phyloP scores from a whole-genome alignment of 1,284 basidiomycete species.

The Laetiporus sulphureus region DNA sequence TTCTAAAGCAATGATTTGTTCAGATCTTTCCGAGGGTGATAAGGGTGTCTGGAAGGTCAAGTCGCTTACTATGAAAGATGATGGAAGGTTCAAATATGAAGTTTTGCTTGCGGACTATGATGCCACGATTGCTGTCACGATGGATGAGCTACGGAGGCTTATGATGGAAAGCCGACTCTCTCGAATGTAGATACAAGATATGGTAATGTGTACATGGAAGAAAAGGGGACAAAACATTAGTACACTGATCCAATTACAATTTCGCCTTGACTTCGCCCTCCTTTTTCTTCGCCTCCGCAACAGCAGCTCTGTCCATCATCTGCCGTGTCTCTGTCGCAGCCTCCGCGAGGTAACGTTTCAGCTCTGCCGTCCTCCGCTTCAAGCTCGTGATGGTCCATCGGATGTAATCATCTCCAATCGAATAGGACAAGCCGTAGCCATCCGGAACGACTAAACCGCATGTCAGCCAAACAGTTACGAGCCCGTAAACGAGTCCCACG shows the following conservation, averaged over 20 bases:
- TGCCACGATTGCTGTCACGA: too few relatives aligned
- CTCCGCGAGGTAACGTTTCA: conserved; percentile 71
- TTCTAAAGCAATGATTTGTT: too few relatives aligned
- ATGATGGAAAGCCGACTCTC: too few relatives aligned
- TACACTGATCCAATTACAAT: conserved; percentile 19
- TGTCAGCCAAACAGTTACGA: conserved; percentile 2
- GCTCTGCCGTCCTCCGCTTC: conserved; percentile 55
- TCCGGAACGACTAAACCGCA: conserved; percentile 68
- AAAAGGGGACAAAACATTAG: too few relatives aligned
- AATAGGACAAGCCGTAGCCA: conserved; percentile 91
- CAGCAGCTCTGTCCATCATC: conserved; percentile 68
- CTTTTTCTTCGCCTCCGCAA: conserved; percentile 23
- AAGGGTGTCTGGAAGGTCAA: too few relatives aligned
- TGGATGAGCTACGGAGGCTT: too few relatives aligned
- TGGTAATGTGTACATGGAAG: background rate
- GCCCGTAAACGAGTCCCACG: conserved; percentile 16
- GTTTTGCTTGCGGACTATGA: too few relatives aligned
- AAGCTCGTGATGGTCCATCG: conserved; percentile 91
- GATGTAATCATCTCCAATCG: conserved; percentile 83
- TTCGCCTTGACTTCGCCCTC: conserved; percentile 22
- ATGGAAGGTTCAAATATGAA: too few relatives aligned
- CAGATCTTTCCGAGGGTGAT: too few relatives aligned
- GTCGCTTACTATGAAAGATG: too few relatives aligned
- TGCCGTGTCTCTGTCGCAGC: conserved; percentile 71
- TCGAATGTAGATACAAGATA: background rate